These are phyloP conservation scores for Musa schizocarpa DNA, from an alignment of 176 grass and related monocot genomes.

Conservation along the genomic window DNA sequence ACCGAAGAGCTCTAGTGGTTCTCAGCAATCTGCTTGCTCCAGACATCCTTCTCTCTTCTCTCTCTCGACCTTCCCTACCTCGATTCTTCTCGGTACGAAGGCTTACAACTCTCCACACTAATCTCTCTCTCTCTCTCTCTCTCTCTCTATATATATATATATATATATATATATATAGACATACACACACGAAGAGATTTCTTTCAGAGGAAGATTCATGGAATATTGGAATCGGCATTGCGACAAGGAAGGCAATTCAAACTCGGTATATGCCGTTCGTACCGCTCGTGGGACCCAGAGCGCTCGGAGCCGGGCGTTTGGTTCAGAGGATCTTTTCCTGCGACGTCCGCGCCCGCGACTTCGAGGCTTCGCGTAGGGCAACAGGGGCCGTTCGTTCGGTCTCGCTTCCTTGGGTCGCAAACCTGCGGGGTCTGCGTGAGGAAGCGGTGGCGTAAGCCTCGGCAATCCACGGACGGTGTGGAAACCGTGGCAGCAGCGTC, in stretches of 20 bases:
- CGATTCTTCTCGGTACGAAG: neutral
- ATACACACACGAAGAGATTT: neutral
- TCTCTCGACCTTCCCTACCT: neutral
- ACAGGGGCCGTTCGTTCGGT: neutral
- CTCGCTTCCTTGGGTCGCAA: neutral
- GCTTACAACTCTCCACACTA: too few relatives aligned
- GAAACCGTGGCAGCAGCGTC: too few relatives aligned
- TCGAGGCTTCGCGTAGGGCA: neutral
- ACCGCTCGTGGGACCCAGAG: neutral
- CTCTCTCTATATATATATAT: neutral
- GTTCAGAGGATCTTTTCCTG: neutral
- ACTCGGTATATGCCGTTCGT: neutral
- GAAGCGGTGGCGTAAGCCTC: too few relatives aligned
- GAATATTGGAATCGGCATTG: neutral
- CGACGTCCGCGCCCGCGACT: neutral
- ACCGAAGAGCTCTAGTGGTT: slow-evolving; percentile 3
- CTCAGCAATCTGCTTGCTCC: slow-evolving; percentile 1
- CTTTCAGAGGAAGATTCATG: neutral
- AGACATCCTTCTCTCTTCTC: neutral
- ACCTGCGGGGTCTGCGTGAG: too few relatives aligned
- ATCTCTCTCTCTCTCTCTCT: too few relatives aligned
- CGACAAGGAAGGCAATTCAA: neutral
- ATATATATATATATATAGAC: neutral
- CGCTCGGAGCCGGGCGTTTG: neutral
- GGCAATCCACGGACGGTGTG: too few relatives aligned